phyloP scores from a whole-genome alignment of 2,329 filamentous ascomycete genomes.

The Colletotrichum truncatum region DNA sequence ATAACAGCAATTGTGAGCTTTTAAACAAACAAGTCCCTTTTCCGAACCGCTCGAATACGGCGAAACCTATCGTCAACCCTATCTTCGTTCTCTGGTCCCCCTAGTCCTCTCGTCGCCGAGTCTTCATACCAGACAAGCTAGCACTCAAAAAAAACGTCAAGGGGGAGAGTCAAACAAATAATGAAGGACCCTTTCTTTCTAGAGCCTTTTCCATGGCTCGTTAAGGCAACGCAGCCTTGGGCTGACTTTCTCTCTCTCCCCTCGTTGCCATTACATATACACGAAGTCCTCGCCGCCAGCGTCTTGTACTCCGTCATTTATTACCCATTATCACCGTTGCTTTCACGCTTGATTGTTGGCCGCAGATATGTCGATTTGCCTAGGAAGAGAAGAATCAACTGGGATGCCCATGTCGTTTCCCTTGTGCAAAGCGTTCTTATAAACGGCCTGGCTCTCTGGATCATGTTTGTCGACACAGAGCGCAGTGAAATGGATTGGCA shows the following conservation, averaged over 20 bases:
- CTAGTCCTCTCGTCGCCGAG: neutral
- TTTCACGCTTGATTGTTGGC: slow-evolving; percentile 72
- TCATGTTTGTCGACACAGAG: slow-evolving; percentile 75
- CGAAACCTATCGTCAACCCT: no score
- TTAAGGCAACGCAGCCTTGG: slow-evolving; percentile 67
- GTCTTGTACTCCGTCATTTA: slow-evolving; percentile 75
- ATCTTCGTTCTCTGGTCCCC: neutral
- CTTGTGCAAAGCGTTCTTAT: slow-evolving; percentile 80
- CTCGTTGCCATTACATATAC: slow-evolving; percentile 78
- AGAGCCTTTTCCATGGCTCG: slow-evolving; percentile 65
- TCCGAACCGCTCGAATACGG: no score
- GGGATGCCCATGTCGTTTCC: slow-evolving; percentile 89
- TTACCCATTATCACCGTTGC: slow-evolving; percentile 70
- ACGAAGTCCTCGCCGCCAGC: slow-evolving; percentile 76
- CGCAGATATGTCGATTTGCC: slow-evolving; percentile 70
- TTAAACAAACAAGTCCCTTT: no score
- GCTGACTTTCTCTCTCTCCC: slow-evolving; percentile 69
- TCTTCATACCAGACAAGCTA: neutral
- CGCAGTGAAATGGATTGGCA: slow-evolving; percentile 72
- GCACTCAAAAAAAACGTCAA: neutral
- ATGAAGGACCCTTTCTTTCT: slow-evolving; percentile 82
- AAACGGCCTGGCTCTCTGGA: slow-evolving; percentile 77
- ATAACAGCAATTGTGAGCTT: no score
- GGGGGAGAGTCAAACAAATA: slow-evolving; percentile 30
- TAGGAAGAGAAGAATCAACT: slow-evolving; percentile 75